phyloP scores from a whole-genome alignment of 139 green algal genomes.

The Tetratostichococcus sp. region DNA sequence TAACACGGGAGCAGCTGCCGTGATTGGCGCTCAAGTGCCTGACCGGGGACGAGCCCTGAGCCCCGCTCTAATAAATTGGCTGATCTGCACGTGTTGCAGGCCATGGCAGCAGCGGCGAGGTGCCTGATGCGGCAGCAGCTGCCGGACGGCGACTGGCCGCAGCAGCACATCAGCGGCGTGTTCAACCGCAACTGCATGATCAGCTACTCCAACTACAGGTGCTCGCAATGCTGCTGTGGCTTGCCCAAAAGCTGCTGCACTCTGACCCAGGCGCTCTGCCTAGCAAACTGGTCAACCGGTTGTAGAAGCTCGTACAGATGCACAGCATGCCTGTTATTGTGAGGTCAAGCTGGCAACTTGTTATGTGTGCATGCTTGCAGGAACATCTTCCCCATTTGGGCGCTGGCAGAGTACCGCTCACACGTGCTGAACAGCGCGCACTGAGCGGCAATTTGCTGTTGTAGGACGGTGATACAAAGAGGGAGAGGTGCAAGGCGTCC shows the following conservation, averaged over 20 bases:
- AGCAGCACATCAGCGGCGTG: slow-evolving; percentile 97
- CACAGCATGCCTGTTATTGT: no score
- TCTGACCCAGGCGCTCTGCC: not conserved
- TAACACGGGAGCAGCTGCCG: no score
- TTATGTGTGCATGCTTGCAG: slow-evolving; percentile 25
- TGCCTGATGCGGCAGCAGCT: slow-evolving; percentile 45
- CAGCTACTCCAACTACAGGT: slow-evolving; percentile 95
- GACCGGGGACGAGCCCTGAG: no score
- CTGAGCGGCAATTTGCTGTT: no score
- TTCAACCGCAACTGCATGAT: slow-evolving; percentile 99
- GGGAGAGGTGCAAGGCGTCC: no score
- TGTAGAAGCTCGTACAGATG: not conserved
- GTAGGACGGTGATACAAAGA: no score
- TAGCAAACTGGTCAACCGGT: no score
- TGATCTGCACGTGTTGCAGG: no score
- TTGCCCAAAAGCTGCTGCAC: not conserved
- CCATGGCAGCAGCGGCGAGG: slow-evolving; percentile 52
- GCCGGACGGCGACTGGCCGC: slow-evolving; percentile 88
- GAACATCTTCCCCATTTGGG: slow-evolving; percentile 99
- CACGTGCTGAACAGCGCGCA: slow-evolving; percentile 33
- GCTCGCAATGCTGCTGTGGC: not conserved
- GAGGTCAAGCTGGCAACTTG: no score
- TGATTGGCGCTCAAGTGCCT: no score
- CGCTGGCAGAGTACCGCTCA: slow-evolving; percentile 81
- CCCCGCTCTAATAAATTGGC: no score